A percentile compares a stretch with the other conserved stretches of the same genome.
Conservation (phyloP, 1,284 basidiomycete genomes). For the Heterobasidion irregulare region DNA sequence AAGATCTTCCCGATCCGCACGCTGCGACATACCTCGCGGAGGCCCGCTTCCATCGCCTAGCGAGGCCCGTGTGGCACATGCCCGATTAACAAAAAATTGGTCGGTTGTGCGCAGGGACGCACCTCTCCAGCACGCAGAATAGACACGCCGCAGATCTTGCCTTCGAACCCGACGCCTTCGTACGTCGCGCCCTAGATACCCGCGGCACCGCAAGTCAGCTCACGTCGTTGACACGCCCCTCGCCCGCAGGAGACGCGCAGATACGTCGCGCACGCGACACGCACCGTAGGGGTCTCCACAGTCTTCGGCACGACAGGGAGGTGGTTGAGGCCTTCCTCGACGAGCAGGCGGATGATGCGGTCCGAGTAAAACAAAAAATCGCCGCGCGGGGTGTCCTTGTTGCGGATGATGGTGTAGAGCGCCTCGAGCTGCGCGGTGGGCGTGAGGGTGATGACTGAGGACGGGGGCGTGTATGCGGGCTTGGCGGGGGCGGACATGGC, state of each 20-base stretch:
- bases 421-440: conserved; percentile 93
- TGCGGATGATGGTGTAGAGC: conserved; percentile 90
- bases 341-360: conserved; percentile 66
- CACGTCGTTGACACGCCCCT: neutral
- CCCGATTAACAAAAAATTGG: neutral
- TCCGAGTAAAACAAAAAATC: conserved; percentile 98
- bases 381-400: conserved; percentile 79
- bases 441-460: conserved; percentile 78
- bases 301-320: conserved; percentile 85
- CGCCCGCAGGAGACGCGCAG: neutral
- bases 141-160: conserved; percentile 91
- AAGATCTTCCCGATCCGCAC: conserved; percentile 91
- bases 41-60: conserved; percentile 89
- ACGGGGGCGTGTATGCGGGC: conserved; percentile 26
- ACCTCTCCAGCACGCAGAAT: conserved; percentile 87
- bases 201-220: conserved; percentile 3
- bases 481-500: neutral
- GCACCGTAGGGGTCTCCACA: conserved; percentile 72
- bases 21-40: conserved; percentile 90
- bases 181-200: conserved; percentile 62
- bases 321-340: conserved; percentile 91
- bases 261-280: conserved; percentile 13
- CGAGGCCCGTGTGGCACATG: neutral
- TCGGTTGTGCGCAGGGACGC: conserved; percentile 11
- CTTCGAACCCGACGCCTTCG: conserved; percentile 86